Conservation (phyloP, 441 rosid genomes). For the Croton laevigatus region DNA sequence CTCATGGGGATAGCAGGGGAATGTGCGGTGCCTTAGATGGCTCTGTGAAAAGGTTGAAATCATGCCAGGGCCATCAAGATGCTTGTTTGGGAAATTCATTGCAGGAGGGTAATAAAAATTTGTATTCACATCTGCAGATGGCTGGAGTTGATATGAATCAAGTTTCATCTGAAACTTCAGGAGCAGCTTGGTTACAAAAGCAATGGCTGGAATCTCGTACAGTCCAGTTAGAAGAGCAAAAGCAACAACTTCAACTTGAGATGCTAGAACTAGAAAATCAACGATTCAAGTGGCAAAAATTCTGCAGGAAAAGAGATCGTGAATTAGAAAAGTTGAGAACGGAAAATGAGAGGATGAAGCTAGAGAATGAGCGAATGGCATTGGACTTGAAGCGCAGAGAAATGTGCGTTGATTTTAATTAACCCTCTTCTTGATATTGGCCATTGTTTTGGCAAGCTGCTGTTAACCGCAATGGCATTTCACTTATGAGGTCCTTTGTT, state of each 20-base stretch:
- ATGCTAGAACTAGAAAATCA: conserved; percentile 80
- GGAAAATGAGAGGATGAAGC: conserved; percentile 89
- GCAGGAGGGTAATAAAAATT: conserved; percentile 41
- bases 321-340: conserved; percentile 69
- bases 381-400: conserved; percentile 67
- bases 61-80: conserved; percentile 50
- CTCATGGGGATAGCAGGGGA: conserved; percentile 44
- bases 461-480: conserved; percentile 18
- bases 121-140: conserved; percentile 34
- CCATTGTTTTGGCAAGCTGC: conserved; percentile 32
- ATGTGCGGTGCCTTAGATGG: conserved; percentile 30
- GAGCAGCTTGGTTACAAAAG: conserved; percentile 54
- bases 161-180: conserved; percentile 39
- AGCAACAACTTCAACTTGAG: conserved; percentile 64
- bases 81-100: conserved; percentile 40
- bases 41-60: conserved; percentile 58
- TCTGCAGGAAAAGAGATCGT: conserved; percentile 72
- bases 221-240: conserved; percentile 70
- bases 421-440: conserved; percentile 9
- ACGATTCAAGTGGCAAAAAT: conserved; percentile 77
- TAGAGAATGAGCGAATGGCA: conserved; percentile 73
- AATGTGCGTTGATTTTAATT: conserved; percentile 40
- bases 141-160: conserved; percentile 51
- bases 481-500: conserved; percentile 15
- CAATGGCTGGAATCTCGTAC: conserved; percentile 64